phyloP scores from a whole-genome alignment of 768 basidiomycete species.

The Lepiota subincarnata region DNA sequence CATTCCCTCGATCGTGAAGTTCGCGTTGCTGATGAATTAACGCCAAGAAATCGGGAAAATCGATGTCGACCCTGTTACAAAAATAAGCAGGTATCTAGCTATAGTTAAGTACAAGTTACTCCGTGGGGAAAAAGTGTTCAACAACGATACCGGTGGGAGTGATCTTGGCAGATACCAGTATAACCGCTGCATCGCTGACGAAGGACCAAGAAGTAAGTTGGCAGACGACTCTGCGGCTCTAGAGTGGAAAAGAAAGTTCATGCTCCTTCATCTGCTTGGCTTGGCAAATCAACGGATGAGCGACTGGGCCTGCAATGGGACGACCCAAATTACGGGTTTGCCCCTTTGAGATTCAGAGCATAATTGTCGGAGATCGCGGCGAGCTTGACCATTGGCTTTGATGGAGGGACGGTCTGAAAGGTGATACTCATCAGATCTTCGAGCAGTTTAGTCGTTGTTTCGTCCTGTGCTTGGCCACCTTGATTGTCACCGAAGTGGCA shows the following conservation, averaged over 20 bases:
- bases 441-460: too few species aligned
- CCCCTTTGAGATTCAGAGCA: not conserved
- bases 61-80: not conserved
- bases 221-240: conserved; percentile 1
- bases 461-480: too few species aligned
- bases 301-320: not conserved
- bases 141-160: not conserved
- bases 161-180: not conserved
- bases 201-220: not conserved
- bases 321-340: not conserved
- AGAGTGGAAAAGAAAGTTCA: not conserved
- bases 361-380: not conserved
- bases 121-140: not conserved
- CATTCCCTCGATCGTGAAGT: not conserved
- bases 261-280: not conserved
- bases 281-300: not conserved
- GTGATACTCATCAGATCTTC: too few species aligned
- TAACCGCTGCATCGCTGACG: not conserved
- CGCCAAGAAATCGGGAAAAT: not conserved
- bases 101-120: not conserved
- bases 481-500: too few species aligned
- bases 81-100: not conserved
- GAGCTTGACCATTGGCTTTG: not conserved
- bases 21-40: not conserved
- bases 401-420: too few species aligned